Base-by-base conservation (phyloP, 208 protist genomes). In the Trypanosoma boissoni region DNA sequence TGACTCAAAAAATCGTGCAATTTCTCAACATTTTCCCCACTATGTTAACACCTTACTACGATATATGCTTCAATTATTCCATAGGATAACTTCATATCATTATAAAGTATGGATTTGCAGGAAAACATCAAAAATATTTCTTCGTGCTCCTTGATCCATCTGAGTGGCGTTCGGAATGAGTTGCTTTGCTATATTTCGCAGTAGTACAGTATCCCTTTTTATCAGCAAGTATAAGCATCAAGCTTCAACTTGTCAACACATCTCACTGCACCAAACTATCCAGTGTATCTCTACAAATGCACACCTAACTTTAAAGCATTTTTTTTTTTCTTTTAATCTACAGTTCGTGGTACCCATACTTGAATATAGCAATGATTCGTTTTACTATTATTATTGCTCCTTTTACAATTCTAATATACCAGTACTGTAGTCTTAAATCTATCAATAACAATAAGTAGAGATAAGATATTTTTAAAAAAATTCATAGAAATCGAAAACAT, bases 1-100 rank as follows among this genome's bases (percentile, higher is more conserved):
- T 72, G 10, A 93, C 51, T 61, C n/a, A 89, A 72, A 72, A 91
- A 86, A 73, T 93, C 83, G 56, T 88, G 76, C 83, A 78, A 87
- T 23, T 67, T 50, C 42, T 43, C 64, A 43, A 93, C 78, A 3
- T 78, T 68, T 43, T 88, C 66, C 6, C 79, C 79, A 67, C 82
- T 91, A 45, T 80, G 54, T 48, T 73, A 44, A 28, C 87, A 75
- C 43, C 91, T 55, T 60, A 53, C 46, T 31, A 51, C 26, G 21
- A 91, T 66, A 27, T 42, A 49, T 55, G 65, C 63, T 9, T 27
- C 27, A 58, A 88, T 94, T 36, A 86, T 69, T 63, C 91, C 87
- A 7, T 55, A 43, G 41, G 79, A 84, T 28, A 89, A 41, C 34
- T 85, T 68, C 20, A 65, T 46, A 1, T 68, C 27, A 55, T 83